Evolutionary conservation across 208 protist species (phyloP).

Genomic region (Trypanosoma congolense): DNA sequence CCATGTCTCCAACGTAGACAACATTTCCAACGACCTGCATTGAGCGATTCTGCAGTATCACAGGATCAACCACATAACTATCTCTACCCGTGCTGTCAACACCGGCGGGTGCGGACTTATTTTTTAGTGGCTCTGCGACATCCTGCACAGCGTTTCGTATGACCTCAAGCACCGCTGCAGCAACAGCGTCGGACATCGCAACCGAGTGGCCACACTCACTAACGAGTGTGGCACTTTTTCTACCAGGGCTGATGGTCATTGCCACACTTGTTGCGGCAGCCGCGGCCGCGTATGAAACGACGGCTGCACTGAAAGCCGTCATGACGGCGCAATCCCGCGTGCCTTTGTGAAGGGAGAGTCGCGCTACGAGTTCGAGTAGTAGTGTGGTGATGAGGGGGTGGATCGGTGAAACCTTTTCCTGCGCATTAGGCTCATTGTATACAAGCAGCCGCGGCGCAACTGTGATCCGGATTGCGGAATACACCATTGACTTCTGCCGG

Average conservation of each 20-base stretch:
- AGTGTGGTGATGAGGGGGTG: constrained; percentile 25
- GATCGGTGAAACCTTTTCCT: background rate
- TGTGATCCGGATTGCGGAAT: constrained; percentile 13
- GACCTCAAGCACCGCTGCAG: background rate
- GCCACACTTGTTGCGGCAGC: background rate
- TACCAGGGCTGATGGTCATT: background rate
- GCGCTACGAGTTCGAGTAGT: constrained; percentile 25
- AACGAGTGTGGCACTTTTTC: background rate
- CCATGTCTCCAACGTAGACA: background rate
- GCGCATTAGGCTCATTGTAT: constrained; percentile 7
- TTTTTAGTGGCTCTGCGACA: background rate
- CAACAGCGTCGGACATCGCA: background rate
- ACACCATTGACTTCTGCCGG: constrained; percentile 12
- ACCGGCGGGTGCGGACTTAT: background rate
- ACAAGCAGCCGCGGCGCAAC: constrained; percentile 21
- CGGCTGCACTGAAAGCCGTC: background rate
- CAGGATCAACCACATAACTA: background rate
- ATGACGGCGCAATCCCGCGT: background rate
- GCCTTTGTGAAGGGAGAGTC: constrained; percentile 1
- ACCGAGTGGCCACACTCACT: background rate
- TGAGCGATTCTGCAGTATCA: background rate
- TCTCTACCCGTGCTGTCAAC: background rate
- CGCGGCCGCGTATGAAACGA: background rate
- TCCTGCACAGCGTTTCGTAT: background rate
- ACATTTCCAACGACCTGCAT: background rate